These are phyloP conservation scores for Saccharomycopsis sp. DNA, from an alignment of 805 yeast species.

Conservation along the genomic window DNA sequence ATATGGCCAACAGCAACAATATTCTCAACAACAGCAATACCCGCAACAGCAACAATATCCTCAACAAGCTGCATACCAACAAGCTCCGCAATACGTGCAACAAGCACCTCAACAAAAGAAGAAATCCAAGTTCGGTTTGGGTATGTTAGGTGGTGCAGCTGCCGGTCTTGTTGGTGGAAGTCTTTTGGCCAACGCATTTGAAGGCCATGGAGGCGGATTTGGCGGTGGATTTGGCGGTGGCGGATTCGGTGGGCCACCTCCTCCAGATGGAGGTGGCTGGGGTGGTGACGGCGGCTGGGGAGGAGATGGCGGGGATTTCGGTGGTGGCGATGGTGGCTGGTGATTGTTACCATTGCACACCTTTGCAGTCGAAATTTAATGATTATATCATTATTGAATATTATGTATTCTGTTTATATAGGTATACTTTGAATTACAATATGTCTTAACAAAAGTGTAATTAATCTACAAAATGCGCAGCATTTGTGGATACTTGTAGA, in stretches of 20 bases:
- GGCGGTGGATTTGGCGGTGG: constrained; percentile 26
- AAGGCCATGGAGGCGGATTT: constrained; percentile 22
- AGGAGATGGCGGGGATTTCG: constrained; percentile 11
- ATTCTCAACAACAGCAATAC: constrained; percentile 19
- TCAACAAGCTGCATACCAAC: constrained; percentile 15
- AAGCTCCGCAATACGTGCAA: constrained; percentile 29
- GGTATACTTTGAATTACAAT: no score
- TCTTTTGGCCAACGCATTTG: constrained; percentile 41
- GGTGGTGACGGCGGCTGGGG: constrained; percentile 8
- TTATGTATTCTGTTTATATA: no score
- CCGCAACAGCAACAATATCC: not conserved
- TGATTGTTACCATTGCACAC: not conserved
- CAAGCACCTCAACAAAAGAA: constrained; percentile 30
- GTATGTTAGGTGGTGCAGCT: constrained; percentile 41
- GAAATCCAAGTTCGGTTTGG: constrained; percentile 25
- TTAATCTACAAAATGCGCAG: no score
- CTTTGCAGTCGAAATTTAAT: not conserved
- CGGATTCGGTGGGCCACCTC: constrained; percentile 20
- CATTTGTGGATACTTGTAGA: no score
- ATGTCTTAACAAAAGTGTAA: no score
- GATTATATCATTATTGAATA: no score
- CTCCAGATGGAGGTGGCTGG: constrained; percentile 1
- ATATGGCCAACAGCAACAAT: constrained; percentile 17
- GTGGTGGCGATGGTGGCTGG: constrained; percentile 18
- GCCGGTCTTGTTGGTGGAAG: constrained; percentile 61